Percentiles rank a stretch among this genome's conserved stretches.
These are phyloP conservation scores for Suillus fuscotomentosus DNA, from an alignment of 768 basidiomycete genomes.

Conservation along the genomic window DNA sequence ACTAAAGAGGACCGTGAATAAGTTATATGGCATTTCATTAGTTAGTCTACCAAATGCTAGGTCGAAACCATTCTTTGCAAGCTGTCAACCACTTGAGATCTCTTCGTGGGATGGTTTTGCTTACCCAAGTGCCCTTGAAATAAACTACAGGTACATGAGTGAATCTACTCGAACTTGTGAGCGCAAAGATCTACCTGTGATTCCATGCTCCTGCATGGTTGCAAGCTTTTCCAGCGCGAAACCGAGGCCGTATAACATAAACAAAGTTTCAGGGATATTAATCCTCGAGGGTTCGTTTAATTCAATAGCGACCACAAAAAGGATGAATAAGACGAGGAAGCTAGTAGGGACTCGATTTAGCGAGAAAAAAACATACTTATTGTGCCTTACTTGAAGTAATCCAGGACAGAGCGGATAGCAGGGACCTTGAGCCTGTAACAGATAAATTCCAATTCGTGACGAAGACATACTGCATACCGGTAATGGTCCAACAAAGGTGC, in stretches of 20 bases:
- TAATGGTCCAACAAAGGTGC: constrained; percentile 96
- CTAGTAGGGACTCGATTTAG: constrained; percentile 21
- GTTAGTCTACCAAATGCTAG: constrained; percentile 70
- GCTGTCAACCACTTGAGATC: not conserved
- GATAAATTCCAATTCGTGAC: not conserved
- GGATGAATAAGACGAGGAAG: constrained; percentile 76
- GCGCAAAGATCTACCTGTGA: constrained; percentile 56
- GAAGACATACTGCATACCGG: constrained; percentile 47
- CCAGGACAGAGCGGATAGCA: constrained; percentile 84
- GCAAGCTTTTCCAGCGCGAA: constrained; percentile 92
- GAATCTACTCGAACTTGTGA: not conserved
- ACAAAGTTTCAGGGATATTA: constrained; percentile 65
- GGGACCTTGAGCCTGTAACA: constrained; percentile 81
- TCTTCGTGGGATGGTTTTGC: constrained; percentile 1
- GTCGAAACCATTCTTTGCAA: constrained; percentile 83
- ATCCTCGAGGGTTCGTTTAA: constrained; percentile 58
- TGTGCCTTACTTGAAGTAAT: constrained; percentile 72
- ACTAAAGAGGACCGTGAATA: constrained; percentile 41
- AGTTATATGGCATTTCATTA: not conserved
- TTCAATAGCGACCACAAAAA: constrained; percentile 82
- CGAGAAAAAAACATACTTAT: not conserved
- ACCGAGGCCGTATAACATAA: constrained; percentile 78
- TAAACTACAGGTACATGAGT: constrained; percentile 49
- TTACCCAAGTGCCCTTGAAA: constrained; percentile 83
- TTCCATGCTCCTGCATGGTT: constrained; percentile 93